Conservation (phyloP, 1,139 yeast genomes). For the Candida frijolesensis region DNA sequence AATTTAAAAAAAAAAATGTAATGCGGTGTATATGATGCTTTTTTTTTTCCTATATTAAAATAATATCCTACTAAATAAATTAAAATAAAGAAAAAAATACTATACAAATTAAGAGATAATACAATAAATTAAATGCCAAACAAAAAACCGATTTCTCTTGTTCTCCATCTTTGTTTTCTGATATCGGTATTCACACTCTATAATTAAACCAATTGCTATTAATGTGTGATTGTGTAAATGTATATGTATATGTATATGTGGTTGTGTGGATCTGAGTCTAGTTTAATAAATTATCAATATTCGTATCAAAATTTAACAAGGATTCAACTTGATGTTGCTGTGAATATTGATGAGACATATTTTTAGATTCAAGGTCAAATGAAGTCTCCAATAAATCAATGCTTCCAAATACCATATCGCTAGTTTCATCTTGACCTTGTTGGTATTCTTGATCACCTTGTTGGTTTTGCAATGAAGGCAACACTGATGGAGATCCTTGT, state of each 20-base stretch:
- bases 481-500: slow-evolving; percentile 5
- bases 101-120: not conserved
- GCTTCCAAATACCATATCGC: slow-evolving; percentile 14
- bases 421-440: not conserved
- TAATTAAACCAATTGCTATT: not conserved
- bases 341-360: slow-evolving; percentile 3
- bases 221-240: not conserved
- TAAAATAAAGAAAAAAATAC: not conserved
- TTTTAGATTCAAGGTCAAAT: slow-evolving; percentile 21
- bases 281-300: slow-evolving; percentile 17
- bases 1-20: not conserved
- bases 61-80: not conserved
- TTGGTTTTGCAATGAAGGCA: slow-evolving; percentile 7
- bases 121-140: slow-evolving; percentile 1
- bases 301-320: slow-evolving; percentile 17
- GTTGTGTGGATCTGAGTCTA: not conserved
- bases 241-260: not conserved
- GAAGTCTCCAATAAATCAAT: slow-evolving; percentile 31
- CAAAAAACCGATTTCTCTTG: not conserved
- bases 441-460: not conserved
- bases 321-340: slow-evolving; percentile 11
- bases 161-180: not conserved
- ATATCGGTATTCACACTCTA: not conserved
- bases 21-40: not conserved
- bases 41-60: not conserved